Evolutionary conservation across 2,329 filamentous ascomycete genomes (phyloP).

Genomic region (Trichoderma sp.): DNA sequence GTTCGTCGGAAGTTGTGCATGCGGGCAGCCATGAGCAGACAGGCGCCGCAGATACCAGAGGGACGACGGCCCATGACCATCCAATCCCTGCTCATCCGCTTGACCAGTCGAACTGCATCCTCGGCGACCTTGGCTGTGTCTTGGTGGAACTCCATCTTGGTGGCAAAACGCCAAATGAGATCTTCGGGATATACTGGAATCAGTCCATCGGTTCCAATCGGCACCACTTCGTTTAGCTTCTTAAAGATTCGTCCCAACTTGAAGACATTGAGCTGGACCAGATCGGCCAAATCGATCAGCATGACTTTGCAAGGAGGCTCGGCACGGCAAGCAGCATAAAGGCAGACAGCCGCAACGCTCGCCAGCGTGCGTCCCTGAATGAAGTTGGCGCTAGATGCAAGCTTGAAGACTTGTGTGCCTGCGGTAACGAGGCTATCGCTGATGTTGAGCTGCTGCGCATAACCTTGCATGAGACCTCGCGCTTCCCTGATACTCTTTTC

Average conservation of each 20-base stretch:
- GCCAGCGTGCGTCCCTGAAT: conserved; percentile 81
- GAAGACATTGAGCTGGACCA: conserved; percentile 82
- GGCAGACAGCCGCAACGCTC: conserved; percentile 82
- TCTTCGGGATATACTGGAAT: conserved; percentile 80
- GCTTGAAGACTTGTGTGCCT: conserved; percentile 71
- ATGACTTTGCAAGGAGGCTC: conserved; percentile 78
- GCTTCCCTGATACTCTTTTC: conserved; percentile 60
- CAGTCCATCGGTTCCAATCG: conserved; percentile 62
- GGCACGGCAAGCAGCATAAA: conserved; percentile 84
- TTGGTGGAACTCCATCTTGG: conserved; percentile 84
- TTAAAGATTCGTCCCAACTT: conserved; percentile 89
- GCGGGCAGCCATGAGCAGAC: conserved; percentile 87
- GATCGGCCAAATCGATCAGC: conserved; percentile 92
- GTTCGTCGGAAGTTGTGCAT: conserved; percentile 98
- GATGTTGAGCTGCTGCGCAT: conserved; percentile 58
- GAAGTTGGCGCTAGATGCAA: conserved; percentile 71
- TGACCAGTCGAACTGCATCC: conserved; percentile 82
- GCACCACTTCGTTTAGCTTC: conserved; percentile 68
- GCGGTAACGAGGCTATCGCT: conserved; percentile 61
- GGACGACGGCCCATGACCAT: conserved; percentile 93
- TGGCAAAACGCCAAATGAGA: conserved; percentile 85
- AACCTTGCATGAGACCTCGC: conserved; percentile 57
- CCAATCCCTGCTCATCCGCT: conserved; percentile 95
- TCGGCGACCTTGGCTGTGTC: conserved; percentile 80
- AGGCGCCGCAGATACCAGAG: conserved; percentile 90